Base-by-base conservation (phyloP, 169 alveolate species). In the Perkinsus marinus region DNA sequence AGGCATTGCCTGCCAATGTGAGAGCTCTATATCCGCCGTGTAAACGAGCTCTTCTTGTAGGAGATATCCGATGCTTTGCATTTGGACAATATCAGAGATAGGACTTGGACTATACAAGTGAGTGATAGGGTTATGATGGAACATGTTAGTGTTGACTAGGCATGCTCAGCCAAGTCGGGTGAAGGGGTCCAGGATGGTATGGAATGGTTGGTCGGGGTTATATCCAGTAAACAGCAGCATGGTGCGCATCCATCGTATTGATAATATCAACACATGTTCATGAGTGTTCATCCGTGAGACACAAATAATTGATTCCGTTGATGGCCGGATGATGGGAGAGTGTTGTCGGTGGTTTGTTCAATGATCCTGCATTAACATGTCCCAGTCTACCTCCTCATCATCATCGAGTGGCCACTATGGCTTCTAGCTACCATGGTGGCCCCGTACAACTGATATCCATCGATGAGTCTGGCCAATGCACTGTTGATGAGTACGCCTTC, bases 151-250 rank as follows among this genome's bases (percentile, higher is more conserved):
- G 9, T 13, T 57, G 9, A 30, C 41, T 95, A 96, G n/a, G 98
- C 98, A 6, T 95, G 98, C 94, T 95, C 97, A 91, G 98, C 98
- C 68, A 93, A 95, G 39, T 95, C 97, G 46, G 93, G 96, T 91
- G 98, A 96, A 92, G 97, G 96, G 30, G 68, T 96, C 13, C 93
- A 96, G 93, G 97, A 96, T 91, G 97, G 97, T n/a, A 94, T 96
- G 96, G 96, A 96, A 92, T 96, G 97, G 97, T 93, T 96, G 2
- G 95, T 96, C 26, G 79, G 79, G 26, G 79, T 57, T 57, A 57
- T 57, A 57, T 6, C 79, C 79, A 57, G 79, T n/a, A 30, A 57
- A 30, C 37, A 13, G 3, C n/a, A n/a, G n/a, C n/a, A n/a, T n/a
- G n/a, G n/a, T n/a, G n/a, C n/a, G n/a, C n/a, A n/a, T n/a, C n/a